Percentiles rank a stretch among this genome's conserved stretches.
These are phyloP conservation scores for Epichloe scottii DNA, from an alignment of 2,329 filamentous ascomycete species.

Conservation along the genomic window DNA sequence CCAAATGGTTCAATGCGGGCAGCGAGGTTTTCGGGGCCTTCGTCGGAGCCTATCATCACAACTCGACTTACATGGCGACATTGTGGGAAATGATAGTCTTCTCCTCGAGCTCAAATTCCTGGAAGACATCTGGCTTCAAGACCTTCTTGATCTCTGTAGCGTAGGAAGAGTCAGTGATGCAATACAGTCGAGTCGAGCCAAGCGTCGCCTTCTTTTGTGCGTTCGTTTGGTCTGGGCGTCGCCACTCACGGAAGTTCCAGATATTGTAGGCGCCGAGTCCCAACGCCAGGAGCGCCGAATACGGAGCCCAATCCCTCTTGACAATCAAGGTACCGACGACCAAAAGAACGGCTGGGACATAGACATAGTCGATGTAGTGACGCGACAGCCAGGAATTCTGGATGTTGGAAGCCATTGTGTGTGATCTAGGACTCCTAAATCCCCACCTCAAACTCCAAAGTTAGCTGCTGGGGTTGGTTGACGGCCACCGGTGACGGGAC, in stretches of 20 bases:
- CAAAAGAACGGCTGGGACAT: constrained; percentile 70
- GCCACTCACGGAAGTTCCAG: constrained; percentile 52
- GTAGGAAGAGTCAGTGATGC: constrained; percentile 5
- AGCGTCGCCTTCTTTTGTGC: neutral
- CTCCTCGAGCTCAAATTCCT: constrained; percentile 84
- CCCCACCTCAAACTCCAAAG: neutral
- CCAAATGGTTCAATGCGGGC: neutral
- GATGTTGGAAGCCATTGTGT: constrained; percentile 14
- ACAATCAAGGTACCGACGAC: constrained; percentile 64
- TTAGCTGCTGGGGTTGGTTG: neutral
- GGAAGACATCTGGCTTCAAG: constrained; percentile 77
- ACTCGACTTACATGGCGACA: constrained; percentile 69
- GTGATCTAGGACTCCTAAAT: neutral
- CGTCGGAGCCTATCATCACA: neutral
- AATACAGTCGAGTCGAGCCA: neutral
- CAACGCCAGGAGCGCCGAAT: constrained; percentile 54
- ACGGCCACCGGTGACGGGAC: neutral
- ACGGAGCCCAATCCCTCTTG: constrained; percentile 65
- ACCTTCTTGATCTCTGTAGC: constrained; percentile 60
- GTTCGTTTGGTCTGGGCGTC: neutral
- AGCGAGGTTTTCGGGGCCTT: neutral
- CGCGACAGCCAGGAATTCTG: constrained; percentile 31
- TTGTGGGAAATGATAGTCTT: constrained; percentile 97
- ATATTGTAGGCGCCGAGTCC: constrained; percentile 60
- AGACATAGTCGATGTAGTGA: constrained; percentile 65